phyloP scores from a whole-genome alignment of 2,329 filamentous ascomycete genomes.

The Diaporthe citri region DNA sequence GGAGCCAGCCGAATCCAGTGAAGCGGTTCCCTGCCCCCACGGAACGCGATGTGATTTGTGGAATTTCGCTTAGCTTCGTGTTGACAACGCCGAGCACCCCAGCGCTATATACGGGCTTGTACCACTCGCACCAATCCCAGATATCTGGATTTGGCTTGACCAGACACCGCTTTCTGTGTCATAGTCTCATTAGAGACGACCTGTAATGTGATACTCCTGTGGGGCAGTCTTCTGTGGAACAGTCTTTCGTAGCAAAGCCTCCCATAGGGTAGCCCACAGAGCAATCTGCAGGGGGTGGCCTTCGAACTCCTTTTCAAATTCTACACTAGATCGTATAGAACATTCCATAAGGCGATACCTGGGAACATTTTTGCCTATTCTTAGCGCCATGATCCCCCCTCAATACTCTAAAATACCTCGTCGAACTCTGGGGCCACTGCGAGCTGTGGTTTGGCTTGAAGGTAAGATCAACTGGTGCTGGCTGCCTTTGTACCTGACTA shows the following conservation, averaged over 20 bases:
- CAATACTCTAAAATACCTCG: background rate
- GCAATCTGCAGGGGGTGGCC: too few relatives aligned
- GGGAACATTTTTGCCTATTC: background rate
- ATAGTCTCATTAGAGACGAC: background rate
- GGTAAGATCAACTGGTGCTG: background rate
- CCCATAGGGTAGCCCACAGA: background rate
- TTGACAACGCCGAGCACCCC: conserved; percentile 8
- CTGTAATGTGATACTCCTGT: background rate
- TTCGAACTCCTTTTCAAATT: too few relatives aligned
- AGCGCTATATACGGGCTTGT: background rate
- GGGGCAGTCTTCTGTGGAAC: background rate
- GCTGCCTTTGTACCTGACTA: background rate
- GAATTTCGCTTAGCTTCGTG: conserved; percentile 27
- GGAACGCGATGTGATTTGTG: conserved; percentile 3
- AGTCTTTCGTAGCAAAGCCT: background rate
- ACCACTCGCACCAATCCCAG: background rate
- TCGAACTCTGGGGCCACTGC: background rate
- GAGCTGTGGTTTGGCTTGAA: background rate
- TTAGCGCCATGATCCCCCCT: too few relatives aligned
- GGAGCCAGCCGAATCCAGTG: background rate
- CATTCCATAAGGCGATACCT: background rate
- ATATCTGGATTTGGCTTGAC: background rate
- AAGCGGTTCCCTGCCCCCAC: background rate
- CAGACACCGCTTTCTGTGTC: background rate
- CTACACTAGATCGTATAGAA: too few relatives aligned